phyloP scores from a whole-genome alignment of 2,329 filamentous ascomycete genomes.

The Sclerotinia glacialis region DNA sequence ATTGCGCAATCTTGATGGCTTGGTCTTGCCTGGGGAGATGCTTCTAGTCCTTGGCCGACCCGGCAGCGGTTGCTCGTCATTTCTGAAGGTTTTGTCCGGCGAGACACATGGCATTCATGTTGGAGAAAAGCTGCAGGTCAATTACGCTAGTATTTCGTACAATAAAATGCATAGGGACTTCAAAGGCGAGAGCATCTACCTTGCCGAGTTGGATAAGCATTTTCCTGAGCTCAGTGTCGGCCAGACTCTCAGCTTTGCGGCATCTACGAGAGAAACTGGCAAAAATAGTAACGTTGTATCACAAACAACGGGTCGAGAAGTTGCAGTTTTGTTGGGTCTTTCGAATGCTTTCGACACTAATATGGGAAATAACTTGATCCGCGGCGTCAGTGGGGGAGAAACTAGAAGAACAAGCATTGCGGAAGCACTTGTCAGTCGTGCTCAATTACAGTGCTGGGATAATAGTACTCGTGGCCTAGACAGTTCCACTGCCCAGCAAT shows the following conservation, averaged over 20 bases:
- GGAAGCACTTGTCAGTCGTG: slow-evolving; percentile 60
- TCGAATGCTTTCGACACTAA: slow-evolving; percentile 68
- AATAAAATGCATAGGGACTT: slow-evolving; percentile 49
- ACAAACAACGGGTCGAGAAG: slow-evolving; percentile 46
- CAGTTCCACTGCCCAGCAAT: slow-evolving; percentile 60
- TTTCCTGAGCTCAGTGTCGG: slow-evolving; percentile 71
- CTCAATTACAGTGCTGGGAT: slow-evolving; percentile 69
- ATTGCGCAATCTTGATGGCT: slow-evolving; percentile 58
- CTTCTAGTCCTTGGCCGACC: slow-evolving; percentile 65
- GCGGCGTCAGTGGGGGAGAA: slow-evolving; percentile 66
- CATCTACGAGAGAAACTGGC: slow-evolving; percentile 49
- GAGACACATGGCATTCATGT: slow-evolving; percentile 55
- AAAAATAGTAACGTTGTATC: neutral
- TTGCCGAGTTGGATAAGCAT: slow-evolving; percentile 69
- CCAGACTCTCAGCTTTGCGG: slow-evolving; percentile 68
- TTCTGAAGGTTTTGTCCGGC: slow-evolving; percentile 54
- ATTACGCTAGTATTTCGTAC: slow-evolving; percentile 53
- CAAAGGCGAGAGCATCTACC: slow-evolving; percentile 49
- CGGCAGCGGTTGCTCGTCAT: slow-evolving; percentile 56
- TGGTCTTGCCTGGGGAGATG: slow-evolving; percentile 61
- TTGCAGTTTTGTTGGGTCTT: slow-evolving; percentile 69
- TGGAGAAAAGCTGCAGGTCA: slow-evolving; percentile 49
- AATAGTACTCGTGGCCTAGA: slow-evolving; percentile 72
- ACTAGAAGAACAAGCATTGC: slow-evolving; percentile 77
- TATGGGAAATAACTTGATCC: slow-evolving; percentile 67